Percentiles rank a stretch among this genome's conserved stretches.
Conservation (phyloP, 2,329 filamentous ascomycete species). For the Diaporthe vexans region DNA sequence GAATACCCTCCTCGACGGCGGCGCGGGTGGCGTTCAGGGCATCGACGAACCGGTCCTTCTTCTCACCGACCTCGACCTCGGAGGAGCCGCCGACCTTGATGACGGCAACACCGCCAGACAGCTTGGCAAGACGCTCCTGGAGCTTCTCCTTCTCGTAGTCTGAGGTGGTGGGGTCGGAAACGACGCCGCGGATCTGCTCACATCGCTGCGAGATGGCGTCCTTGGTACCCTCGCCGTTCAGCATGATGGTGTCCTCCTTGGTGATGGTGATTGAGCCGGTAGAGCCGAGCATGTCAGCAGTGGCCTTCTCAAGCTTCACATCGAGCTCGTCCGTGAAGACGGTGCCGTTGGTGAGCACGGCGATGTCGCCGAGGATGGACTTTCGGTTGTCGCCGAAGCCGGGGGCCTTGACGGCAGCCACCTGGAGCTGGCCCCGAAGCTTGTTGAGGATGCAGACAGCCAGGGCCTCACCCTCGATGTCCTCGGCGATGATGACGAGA, state of each 20-base stretch:
- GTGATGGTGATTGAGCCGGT: constrained; percentile 99
- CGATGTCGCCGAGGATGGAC: constrained; percentile 97
- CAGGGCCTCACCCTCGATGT: constrained; percentile 98
- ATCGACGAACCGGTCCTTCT: constrained; percentile 99
- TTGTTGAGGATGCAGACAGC: constrained; percentile 99
- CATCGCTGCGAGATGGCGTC: constrained; percentile 94
- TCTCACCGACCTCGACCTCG: constrained; percentile 98
- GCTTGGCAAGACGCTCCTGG: constrained; percentile 98
- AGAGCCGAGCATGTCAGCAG: constrained; percentile 93
- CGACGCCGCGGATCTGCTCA: constrained; percentile 99
- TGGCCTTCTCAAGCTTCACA: constrained; percentile 99
- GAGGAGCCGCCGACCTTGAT: constrained; percentile 99
- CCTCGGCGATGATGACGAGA: constrained; percentile 98
- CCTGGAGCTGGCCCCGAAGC: constrained; percentile 98
- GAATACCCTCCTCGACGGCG: constrained; percentile 98
- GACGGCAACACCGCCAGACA: constrained; percentile 98
- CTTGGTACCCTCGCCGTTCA: constrained; percentile 97
- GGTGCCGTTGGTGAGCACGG: constrained; percentile 93
- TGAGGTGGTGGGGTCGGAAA: constrained; percentile 91
- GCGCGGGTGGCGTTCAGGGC: constrained; percentile 97
- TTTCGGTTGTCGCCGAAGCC: constrained; percentile 99
- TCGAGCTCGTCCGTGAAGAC: constrained; percentile 99
- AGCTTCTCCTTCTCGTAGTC: constrained; percentile 99
- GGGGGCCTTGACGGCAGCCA: constrained; percentile 97
- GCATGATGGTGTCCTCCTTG: constrained; percentile 99